Conservation (phyloP, 768 basidiomycete genomes). For the Termitomyces sp. region DNA sequence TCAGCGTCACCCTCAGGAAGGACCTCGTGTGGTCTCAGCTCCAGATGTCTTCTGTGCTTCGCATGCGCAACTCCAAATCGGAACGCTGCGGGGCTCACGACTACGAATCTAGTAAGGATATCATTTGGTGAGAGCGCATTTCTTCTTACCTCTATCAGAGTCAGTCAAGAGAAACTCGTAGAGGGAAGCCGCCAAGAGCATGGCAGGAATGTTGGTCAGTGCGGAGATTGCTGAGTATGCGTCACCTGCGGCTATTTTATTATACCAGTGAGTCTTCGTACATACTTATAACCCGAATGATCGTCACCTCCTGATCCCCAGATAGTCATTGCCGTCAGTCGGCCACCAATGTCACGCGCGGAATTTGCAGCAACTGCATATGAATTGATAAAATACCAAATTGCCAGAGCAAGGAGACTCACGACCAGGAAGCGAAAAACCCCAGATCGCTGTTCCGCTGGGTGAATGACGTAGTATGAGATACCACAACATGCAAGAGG, state of each 20-base stretch:
- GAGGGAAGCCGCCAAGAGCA: slow-evolving; percentile 43
- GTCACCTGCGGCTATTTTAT: slow-evolving; percentile 40
- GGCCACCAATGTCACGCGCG: slow-evolving; percentile 64
- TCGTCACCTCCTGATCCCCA: slow-evolving; percentile 45
- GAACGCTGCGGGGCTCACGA: slow-evolving; percentile 11
- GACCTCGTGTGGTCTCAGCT: background rate
- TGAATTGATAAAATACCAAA: background rate
- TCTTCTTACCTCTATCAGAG: slow-evolving; percentile 48
- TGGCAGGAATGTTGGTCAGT: slow-evolving; percentile 63
- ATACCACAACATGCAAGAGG: background rate
- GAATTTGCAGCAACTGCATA: slow-evolving; percentile 53
- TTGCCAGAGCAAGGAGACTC: slow-evolving; percentile 10
- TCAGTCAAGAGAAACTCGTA: slow-evolving; percentile 58
- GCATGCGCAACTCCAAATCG: slow-evolving; percentile 8
- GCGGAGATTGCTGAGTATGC: slow-evolving; percentile 59
- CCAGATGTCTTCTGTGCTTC: slow-evolving; percentile 12
- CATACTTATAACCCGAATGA: background rate
- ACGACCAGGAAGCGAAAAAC: slow-evolving; percentile 49
- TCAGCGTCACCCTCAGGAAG: background rate
- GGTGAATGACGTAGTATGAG: background rate
- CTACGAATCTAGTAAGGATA: slow-evolving; percentile 3
- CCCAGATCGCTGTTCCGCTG: slow-evolving; percentile 60
- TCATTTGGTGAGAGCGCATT: background rate
- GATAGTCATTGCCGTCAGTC: slow-evolving; percentile 55
- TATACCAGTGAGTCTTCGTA: background rate